Conservation (phyloP, 495 filamentous ascomycete species). For the Letharia columbiana region DNA sequence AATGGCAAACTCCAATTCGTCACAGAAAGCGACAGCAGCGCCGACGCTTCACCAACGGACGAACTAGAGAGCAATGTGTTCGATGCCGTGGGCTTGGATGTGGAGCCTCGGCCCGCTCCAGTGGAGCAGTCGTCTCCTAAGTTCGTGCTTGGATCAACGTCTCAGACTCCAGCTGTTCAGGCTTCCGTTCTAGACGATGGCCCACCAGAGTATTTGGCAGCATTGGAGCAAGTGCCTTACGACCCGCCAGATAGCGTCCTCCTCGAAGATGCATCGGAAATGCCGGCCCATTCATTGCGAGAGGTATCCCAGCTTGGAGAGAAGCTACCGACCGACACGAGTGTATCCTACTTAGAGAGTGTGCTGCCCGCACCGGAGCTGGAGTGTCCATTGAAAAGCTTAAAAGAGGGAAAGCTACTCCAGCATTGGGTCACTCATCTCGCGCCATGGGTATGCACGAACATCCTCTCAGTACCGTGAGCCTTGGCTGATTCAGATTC, state of each 20-base stretch:
- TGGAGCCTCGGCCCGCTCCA: neutral
- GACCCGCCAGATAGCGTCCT: neutral
- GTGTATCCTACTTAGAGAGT: neutral
- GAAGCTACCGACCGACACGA: neutral
- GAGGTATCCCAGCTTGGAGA: neutral
- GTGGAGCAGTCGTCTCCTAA: neutral
- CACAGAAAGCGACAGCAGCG: neutral
- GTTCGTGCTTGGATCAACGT: neutral
- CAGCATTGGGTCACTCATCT: conserved; percentile 16
- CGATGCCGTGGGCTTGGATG: neutral
- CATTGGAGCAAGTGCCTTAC: neutral
- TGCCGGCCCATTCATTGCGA: neutral
- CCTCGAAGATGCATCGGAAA: neutral
- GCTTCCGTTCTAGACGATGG: neutral
- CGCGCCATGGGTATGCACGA: conserved; percentile 12
- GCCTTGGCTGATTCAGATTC: neutral
- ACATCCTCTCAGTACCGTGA: neutral
- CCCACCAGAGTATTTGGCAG: neutral
- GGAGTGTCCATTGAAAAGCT: conserved; percentile 5
- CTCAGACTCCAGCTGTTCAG: neutral
- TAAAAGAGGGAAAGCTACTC: conserved; percentile 11
- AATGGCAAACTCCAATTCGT: conserved; percentile 1
- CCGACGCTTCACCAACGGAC: neutral
- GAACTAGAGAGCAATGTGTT: neutral
- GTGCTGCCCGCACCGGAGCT: neutral